phyloP scores from a whole-genome alignment of 2,329 filamentous ascomycete species.

The Pseudovirgaria hyperparasitica region DNA sequence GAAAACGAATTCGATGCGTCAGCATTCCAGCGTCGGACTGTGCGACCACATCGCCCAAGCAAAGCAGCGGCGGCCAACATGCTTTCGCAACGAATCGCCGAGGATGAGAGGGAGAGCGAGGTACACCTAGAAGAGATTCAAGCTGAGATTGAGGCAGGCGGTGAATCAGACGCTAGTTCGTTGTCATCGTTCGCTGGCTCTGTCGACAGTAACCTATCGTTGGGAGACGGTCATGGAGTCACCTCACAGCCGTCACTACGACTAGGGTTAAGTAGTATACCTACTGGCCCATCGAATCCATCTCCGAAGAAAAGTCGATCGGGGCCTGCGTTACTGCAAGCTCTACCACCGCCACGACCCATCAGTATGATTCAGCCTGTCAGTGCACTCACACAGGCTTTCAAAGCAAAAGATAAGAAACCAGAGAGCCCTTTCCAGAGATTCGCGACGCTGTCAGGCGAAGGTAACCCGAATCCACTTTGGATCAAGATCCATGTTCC shows the following conservation, averaged over 20 bases:
- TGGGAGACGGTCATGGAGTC: too few relatives aligned
- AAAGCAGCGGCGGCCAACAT: conserved; percentile 37
- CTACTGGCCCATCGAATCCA: conserved; percentile 31
- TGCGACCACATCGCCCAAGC: conserved; percentile 46
- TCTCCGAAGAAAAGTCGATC: conserved; percentile 50
- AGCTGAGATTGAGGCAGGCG: conserved; percentile 27
- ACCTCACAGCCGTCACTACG: too few relatives aligned
- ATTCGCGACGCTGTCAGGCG: conserved; percentile 64
- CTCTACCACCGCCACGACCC: conserved; percentile 58
- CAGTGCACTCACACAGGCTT: conserved; percentile 57
- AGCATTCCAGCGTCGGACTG: conserved; percentile 50
- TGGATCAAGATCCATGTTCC: conserved; percentile 67
- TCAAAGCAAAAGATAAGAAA: conserved; percentile 60
- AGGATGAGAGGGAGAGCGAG: conserved; percentile 30
- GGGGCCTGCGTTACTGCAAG: conserved; percentile 38
- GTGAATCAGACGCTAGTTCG: conserved; percentile 25
- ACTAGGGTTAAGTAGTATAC: conserved; percentile 41
- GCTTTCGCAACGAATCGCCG: conserved; percentile 39
- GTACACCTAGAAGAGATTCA: conserved; percentile 27
- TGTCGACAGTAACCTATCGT: conserved; percentile 54
- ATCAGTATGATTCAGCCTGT: conserved; percentile 58
- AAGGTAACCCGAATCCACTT: conserved; percentile 65
- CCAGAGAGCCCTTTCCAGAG: conserved; percentile 60
- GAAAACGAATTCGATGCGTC: conserved; percentile 66
- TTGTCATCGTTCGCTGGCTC: conserved; percentile 27